Evolutionary conservation across 2,329 filamentous ascomycete species (phyloP).

Genomic region (Ramularia endophylla): DNA sequence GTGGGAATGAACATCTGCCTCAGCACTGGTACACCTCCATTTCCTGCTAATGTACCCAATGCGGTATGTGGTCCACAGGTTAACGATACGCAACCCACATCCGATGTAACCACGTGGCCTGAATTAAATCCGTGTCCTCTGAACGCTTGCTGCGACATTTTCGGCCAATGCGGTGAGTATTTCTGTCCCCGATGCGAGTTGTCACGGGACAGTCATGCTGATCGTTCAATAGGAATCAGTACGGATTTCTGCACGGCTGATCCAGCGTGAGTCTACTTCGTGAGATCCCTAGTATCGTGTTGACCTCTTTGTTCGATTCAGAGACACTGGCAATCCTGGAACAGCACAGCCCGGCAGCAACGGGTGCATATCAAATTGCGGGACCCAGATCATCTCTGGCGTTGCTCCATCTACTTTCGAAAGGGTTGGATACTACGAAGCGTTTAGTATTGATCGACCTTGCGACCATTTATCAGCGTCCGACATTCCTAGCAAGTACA

Average conservation of each 20-base stretch:
- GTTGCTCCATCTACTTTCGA: constrained; percentile 20
- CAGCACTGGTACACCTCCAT: too few relatives aligned
- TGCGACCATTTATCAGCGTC: constrained; percentile 34
- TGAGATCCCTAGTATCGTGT: too few relatives aligned
- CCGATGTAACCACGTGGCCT: constrained; percentile 26
- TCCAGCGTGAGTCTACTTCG: too few relatives aligned
- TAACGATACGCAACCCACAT: constrained; percentile 34
- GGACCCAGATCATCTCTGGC: constrained; percentile 31
- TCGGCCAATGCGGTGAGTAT: constrained; percentile 46
- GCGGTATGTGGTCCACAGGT: constrained; percentile 41
- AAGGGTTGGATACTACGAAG: constrained; percentile 32
- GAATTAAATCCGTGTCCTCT: constrained; percentile 31
- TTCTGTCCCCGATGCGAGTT: too few relatives aligned
- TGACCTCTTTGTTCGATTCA: too few relatives aligned
- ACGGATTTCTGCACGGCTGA: too few relatives aligned
- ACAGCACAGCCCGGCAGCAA: constrained; percentile 30
- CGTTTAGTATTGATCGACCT: constrained; percentile 25
- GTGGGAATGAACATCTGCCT: too few relatives aligned
- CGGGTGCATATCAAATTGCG: constrained; percentile 41
- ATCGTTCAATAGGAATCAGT: too few relatives aligned
- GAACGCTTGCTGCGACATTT: constrained; percentile 40
- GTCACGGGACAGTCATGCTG: too few relatives aligned
- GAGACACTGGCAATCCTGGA: constrained; percentile 36
- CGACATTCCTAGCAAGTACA: constrained; percentile 11
- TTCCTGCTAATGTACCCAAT: constrained; percentile 35